phyloP scores from a whole-genome alignment of 1,139 yeast genomes.

The Candida gigantensis region DNA sequence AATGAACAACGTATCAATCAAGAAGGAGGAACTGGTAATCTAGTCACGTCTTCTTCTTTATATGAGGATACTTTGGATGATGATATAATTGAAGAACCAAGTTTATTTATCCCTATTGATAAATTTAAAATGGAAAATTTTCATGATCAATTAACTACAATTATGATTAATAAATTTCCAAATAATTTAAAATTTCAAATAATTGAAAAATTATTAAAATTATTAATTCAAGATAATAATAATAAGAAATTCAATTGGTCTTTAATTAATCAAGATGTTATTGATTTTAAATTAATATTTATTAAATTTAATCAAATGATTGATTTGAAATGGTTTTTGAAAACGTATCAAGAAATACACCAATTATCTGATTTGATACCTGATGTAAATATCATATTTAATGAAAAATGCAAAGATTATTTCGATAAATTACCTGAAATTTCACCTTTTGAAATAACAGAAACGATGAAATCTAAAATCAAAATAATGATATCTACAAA shows the following conservation, averaged over 20 bases:
- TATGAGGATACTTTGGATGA: background rate
- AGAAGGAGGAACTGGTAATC: slow-evolving; percentile 1
- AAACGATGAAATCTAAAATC: slow-evolving; percentile 13
- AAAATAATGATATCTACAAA: slow-evolving; percentile 21
- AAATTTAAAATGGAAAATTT: slow-evolving; percentile 32
- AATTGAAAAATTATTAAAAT: slow-evolving; percentile 30
- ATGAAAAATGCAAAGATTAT: too few species aligned
- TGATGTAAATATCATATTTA: slow-evolving; percentile 2
- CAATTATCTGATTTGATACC: slow-evolving; percentile 4
- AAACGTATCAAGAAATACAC: slow-evolving; percentile 7
- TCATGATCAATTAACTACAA: slow-evolving; percentile 39
- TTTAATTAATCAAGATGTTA: slow-evolving; percentile 25
- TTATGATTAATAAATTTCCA: slow-evolving; percentile 38
- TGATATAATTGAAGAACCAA: slow-evolving; percentile 13
- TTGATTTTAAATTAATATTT: slow-evolving; percentile 29
- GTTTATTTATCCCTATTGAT: slow-evolving; percentile 24
- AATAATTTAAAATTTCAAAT: slow-evolving; percentile 23
- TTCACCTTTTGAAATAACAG: slow-evolving; percentile 6
- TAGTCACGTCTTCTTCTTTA: too few species aligned
- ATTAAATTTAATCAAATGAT: slow-evolving; percentile 25
- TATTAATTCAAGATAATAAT: slow-evolving; percentile 15
- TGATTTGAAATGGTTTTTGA: slow-evolving; percentile 16
- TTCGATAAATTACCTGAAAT: background rate
- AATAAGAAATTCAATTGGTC: slow-evolving; percentile 29
- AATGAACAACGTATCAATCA: slow-evolving; percentile 4